phyloP scores from a whole-genome alignment of 176 grass and related monocot genomes.

The Raddia distichophylla region DNA sequence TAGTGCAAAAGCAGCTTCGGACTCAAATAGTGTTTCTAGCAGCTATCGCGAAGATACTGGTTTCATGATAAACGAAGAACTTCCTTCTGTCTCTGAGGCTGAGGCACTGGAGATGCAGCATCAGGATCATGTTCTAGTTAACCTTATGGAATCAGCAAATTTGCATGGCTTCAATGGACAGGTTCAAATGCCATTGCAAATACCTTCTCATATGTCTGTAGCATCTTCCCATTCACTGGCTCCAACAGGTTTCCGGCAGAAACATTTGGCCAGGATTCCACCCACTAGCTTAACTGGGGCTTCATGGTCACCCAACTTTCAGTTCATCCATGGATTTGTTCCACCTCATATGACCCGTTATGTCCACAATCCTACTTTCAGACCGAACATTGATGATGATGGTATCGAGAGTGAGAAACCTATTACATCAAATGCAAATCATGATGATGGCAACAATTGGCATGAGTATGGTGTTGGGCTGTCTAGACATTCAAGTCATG shows the following conservation, averaged over 20 bases:
- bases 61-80: constrained; percentile 59
- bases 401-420: constrained; percentile 46
- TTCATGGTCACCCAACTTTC: constrained; percentile 68
- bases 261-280: constrained; percentile 61
- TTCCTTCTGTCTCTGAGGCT: constrained; percentile 75
- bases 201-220: constrained; percentile 56
- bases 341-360: constrained; percentile 62
- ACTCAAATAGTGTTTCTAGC: constrained; percentile 75
- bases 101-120: constrained; percentile 64
- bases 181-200: constrained; percentile 65
- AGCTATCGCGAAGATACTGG: constrained; percentile 68
- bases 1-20: constrained; percentile 57
- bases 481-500: constrained; percentile 49
- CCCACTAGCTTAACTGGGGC: constrained; percentile 56
- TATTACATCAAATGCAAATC: constrained; percentile 43
- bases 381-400: constrained; percentile 54
- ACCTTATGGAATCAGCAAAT: constrained; percentile 72
- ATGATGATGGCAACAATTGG: constrained; percentile 47
- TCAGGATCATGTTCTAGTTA: constrained; percentile 73
- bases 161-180: constrained; percentile 79
- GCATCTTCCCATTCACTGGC: constrained; percentile 52
- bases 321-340: constrained; percentile 60
- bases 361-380: constrained; percentile 47
- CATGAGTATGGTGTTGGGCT: constrained; percentile 52
- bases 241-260: constrained; percentile 55